A percentile compares a stretch with the other conserved stretches of the same genome.
Conservation (phyloP, 257 asterid genomes). For the Jaltomata sinuosa region DNA sequence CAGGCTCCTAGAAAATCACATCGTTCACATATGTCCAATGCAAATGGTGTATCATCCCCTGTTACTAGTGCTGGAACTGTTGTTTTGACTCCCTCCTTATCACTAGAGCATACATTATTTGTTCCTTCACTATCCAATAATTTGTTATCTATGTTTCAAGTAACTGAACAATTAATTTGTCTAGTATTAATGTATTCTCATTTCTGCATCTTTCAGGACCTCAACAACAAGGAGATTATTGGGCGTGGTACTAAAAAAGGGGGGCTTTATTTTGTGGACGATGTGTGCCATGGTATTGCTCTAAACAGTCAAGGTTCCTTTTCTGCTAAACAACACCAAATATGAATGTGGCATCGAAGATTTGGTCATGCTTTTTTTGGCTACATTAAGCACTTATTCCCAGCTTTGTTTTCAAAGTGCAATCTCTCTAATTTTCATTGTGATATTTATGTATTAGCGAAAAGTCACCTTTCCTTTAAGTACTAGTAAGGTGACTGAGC, state of each 20-base stretch:
- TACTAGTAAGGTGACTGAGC: background rate
- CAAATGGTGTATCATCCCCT: background rate
- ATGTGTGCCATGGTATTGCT: background rate
- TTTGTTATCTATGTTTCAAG: no score
- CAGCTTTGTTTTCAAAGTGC: background rate
- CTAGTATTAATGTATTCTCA: background rate
- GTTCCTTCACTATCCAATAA: no score
- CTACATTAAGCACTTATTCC: background rate
- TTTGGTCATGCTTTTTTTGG: constrained; percentile 1
- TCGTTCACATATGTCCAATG: background rate
- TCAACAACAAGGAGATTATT: background rate
- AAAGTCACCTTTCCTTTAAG: background rate
- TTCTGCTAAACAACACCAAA: background rate
- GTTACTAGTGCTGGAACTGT: background rate
- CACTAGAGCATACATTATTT: no score
- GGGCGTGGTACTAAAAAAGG: constrained; percentile 10
- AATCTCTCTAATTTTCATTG: background rate
- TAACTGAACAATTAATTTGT: background rate
- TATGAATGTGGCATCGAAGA: background rate
- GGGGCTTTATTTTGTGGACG: constrained; percentile 8
- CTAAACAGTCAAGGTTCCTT: background rate
- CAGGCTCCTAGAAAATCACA: background rate
- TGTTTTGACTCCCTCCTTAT: no score
- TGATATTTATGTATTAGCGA: background rate
- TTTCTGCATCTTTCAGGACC: background rate